A percentile compares a stretch with the other conserved stretches of the same genome.
Evolutionary conservation across 176 grass and related monocot genomes (phyloP).

Genomic region (Aegilops speltoides): DNA sequence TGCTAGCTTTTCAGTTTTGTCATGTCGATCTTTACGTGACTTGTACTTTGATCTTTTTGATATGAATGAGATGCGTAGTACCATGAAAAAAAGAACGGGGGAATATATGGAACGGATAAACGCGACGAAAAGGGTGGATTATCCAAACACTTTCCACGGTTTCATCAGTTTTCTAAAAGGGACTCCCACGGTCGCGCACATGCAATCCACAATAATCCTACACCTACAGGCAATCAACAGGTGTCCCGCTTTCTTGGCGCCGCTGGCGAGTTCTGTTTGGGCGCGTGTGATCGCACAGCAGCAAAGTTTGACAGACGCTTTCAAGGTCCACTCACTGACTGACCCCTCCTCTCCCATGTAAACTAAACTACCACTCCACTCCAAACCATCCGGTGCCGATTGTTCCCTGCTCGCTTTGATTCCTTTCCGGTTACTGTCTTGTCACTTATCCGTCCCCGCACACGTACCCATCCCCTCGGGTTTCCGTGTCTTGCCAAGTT

Average conservation of each 20-base stretch:
- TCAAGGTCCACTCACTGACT: background rate
- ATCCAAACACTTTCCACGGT: background rate
- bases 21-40: no score
- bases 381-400: no score
- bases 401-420: background rate
- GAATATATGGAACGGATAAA: background rate
- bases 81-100: no score
- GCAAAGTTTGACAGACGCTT: conserved; percentile 7
- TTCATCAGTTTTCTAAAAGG: background rate
- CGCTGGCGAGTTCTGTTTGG: conserved; percentile 27
- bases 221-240: no score
- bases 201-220: no score
- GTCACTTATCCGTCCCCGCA: background rate
- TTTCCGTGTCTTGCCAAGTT: conserved; percentile 26
- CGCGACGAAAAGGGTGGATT: no score
- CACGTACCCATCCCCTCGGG: background rate
- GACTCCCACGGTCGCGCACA: conserved; percentile 12
- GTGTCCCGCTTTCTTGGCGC: conserved; percentile 8
- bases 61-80: no score
- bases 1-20: no score
- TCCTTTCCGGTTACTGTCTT: conserved; percentile 31
- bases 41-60: no score
- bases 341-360: background rate
- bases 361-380: background rate
- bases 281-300: conserved; percentile 7